These are phyloP conservation scores for Haplosporangium sp. DNA, from an alignment of 371 early-diverging fungal species.

Conservation along the genomic window DNA sequence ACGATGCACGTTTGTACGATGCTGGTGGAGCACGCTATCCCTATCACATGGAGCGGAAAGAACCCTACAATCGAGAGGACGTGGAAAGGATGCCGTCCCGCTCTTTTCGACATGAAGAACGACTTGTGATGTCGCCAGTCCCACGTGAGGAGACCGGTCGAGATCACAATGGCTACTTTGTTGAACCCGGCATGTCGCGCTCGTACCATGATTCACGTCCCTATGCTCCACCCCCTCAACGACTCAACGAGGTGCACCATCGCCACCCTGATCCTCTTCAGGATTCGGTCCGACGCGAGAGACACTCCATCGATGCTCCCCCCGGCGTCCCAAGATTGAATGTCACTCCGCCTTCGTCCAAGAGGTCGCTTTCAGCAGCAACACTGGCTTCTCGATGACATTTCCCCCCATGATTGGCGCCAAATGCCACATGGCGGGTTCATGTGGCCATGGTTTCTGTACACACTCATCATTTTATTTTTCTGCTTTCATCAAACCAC, in stretches of 20 bases:
- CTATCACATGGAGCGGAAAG: conserved; percentile 13
- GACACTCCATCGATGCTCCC: conserved; percentile 23
- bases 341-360: conserved; percentile 4
- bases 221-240: conserved; percentile 1
- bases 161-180: conserved; percentile 17
- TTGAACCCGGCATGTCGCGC: conserved; percentile 14
- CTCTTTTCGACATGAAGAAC: conserved; percentile 22
- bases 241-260: conserved; percentile 7
- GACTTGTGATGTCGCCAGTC: conserved; percentile 20
- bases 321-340: neutral
- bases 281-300: conserved; percentile 11
- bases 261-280: conserved; percentile 7
- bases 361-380: conserved; percentile 9
- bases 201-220: conserved; percentile 7
- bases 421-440: too few species aligned
- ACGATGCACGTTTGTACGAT: conserved; percentile 15
- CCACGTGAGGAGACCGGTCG: conserved; percentile 15
- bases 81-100: conserved; percentile 10
- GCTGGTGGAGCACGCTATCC: conserved; percentile 8
- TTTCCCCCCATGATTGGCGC: too few species aligned
- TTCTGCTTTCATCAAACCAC: too few species aligned
- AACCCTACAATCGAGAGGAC: conserved; percentile 26
- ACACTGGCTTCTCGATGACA: conserved; percentile 9
- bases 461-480: neutral
- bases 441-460: too few species aligned